phyloP scores from a whole-genome alignment of 2,329 filamentous ascomycete species.

The Metarhizium guizhouense region DNA sequence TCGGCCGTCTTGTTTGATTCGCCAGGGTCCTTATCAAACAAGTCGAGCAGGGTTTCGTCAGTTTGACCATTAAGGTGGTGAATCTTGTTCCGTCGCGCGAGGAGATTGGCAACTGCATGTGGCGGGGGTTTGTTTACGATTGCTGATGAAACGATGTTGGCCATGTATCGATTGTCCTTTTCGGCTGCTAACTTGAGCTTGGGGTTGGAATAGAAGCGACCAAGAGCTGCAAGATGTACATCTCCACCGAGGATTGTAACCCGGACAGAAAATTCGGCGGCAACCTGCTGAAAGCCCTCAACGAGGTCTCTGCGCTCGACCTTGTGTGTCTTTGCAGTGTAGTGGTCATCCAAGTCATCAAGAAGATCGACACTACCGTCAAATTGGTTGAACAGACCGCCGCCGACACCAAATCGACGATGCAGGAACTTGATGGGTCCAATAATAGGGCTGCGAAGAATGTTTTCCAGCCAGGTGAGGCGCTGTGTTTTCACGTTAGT shows the following conservation, averaged over 20 bases:
- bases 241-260: conserved; percentile 91
- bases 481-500: conserved; percentile 38
- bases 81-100: conserved; percentile 82
- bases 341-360: conserved; percentile 92
- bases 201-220: conserved; percentile 90
- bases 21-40: conserved; percentile 87
- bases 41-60: conserved; percentile 86
- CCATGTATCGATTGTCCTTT: conserved; percentile 88
- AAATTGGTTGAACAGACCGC: conserved; percentile 85
- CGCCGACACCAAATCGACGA: conserved; percentile 78
- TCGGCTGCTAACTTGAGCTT: conserved; percentile 68
- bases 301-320: conserved; percentile 73
- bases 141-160: conserved; percentile 85
- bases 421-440: conserved; percentile 84
- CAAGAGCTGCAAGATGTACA: conserved; percentile 84
- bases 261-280: conserved; percentile 78
- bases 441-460: conserved; percentile 77
- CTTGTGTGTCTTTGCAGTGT: conserved; percentile 88
- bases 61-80: conserved; percentile 63
- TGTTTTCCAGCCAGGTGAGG: conserved; percentile 93
- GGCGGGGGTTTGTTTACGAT: conserved; percentile 95
- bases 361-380: conserved; percentile 89
- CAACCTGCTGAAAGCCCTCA: conserved; percentile 72
- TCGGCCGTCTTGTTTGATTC: conserved; percentile 60
- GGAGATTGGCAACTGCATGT: conserved; percentile 76